Conservation (phyloP, 228 moss, liverwort and hornwort species). For the Sphagnum fallax region DNA sequence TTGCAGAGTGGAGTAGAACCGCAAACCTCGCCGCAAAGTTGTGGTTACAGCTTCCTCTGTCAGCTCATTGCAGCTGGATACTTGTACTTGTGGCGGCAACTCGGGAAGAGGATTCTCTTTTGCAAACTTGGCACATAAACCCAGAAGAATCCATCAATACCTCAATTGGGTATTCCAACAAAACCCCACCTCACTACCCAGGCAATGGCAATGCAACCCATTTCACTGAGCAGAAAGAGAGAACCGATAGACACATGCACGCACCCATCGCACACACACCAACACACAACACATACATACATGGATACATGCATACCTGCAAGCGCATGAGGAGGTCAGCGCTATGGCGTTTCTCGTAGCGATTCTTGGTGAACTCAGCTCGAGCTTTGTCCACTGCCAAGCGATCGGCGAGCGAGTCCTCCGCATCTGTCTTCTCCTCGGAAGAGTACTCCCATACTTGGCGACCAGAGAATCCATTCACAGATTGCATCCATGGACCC, state of each 20-base stretch:
- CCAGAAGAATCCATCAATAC: not conserved
- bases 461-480: conserved; percentile 50
- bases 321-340: conserved; percentile 81
- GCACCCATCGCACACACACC: too few relatives aligned
- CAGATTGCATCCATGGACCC: conserved; percentile 52
- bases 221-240: too few relatives aligned
- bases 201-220: too few relatives aligned
- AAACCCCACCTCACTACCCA: too few relatives aligned
- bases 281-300: too few relatives aligned
- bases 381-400: conserved; percentile 69
- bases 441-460: conserved; percentile 68
- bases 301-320: conserved; percentile 31
- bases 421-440: conserved; percentile 27
- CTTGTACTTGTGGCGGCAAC: conserved; percentile 45
- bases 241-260: too few relatives aligned
- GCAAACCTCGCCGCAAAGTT: conserved; percentile 59
- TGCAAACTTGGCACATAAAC: conserved; percentile 43
- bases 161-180: too few relatives aligned
- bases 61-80: conserved; percentile 32
- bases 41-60: conserved; percentile 53
- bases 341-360: conserved; percentile 70
- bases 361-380: conserved; percentile 33
- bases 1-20: conserved; percentile 85
- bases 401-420: conserved; percentile 45
- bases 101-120: conserved; percentile 58